Evolutionary conservation across 495 filamentous ascomycete genomes (phyloP).

Genomic region (Hypoxylon rickii): DNA sequence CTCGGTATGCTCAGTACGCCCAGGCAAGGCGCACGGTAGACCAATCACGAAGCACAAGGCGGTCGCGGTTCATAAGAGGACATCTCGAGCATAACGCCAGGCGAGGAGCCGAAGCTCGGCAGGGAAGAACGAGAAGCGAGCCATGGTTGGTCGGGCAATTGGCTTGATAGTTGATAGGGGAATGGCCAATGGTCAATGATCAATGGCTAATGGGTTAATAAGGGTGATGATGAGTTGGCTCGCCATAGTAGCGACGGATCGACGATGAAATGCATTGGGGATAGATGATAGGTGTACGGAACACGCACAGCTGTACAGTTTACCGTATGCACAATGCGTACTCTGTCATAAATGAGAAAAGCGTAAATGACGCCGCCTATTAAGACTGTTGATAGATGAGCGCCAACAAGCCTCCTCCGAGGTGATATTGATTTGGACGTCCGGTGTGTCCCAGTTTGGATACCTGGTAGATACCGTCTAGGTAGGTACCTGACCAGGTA

Average conservation of each 20-base stretch:
- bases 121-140: slow-evolving; percentile 12
- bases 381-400: background rate
- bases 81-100: slow-evolving; percentile 13
- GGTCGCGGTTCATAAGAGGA: slow-evolving; percentile 21
- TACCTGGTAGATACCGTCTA: too few species aligned
- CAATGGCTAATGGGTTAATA: background rate
- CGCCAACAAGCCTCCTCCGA: too few species aligned
- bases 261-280: slow-evolving; percentile 30
- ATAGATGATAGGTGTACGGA: background rate
- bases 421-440: too few species aligned
- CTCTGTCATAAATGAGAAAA: slow-evolving; percentile 33
- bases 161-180: too few species aligned
- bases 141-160: slow-evolving; percentile 16
- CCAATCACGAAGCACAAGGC: slow-evolving; percentile 18
- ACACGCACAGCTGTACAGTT: background rate
- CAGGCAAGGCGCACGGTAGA: slow-evolving; percentile 12
- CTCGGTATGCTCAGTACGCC: too few species aligned
- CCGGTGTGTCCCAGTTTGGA: too few species aligned
- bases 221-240: slow-evolving; percentile 23
- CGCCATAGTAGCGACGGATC: slow-evolving; percentile 16
- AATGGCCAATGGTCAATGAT: background rate
- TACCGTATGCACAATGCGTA: slow-evolving; percentile 7
- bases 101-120: slow-evolving; percentile 28
- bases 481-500: too few species aligned
- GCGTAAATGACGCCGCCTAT: slow-evolving; percentile 3